Percentiles rank a stretch among this genome's conserved stretches.
Conservation (phyloP, 2,329 filamentous ascomycete species). For the Zelopaecilomyces penicillatus region DNA sequence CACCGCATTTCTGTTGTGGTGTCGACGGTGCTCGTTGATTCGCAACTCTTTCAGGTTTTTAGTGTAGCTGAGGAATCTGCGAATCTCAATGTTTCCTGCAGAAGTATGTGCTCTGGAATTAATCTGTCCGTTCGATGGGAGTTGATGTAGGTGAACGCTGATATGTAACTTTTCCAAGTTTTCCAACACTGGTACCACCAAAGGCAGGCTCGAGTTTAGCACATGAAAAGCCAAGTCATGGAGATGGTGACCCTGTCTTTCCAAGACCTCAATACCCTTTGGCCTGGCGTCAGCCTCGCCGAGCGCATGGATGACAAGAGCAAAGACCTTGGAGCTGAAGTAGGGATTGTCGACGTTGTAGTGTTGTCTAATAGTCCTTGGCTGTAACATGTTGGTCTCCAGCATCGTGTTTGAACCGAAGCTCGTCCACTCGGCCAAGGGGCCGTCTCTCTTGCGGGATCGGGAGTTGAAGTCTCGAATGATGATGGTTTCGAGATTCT, state of each 20-base stretch:
- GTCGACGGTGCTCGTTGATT: slow-evolving; percentile 9
- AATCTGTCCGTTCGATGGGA: too few species aligned
- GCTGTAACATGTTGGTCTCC: neutral
- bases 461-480: slow-evolving; percentile 50
- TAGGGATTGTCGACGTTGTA: too few species aligned
- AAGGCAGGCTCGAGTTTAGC: slow-evolving; percentile 1
- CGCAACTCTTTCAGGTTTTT: slow-evolving; percentile 20
- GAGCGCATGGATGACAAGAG: slow-evolving; percentile 33
- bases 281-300: slow-evolving; percentile 29
- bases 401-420: slow-evolving; percentile 40
- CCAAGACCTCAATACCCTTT: slow-evolving; percentile 39
- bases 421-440: slow-evolving; percentile 38
- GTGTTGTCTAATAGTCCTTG: too few species aligned
- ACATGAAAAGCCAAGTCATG: slow-evolving; percentile 35
- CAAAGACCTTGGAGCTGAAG: slow-evolving; percentile 24
- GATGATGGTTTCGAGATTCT: slow-evolving; percentile 46
- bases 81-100: slow-evolving; percentile 10
- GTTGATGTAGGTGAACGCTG: slow-evolving; percentile 12
- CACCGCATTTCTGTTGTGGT: neutral
- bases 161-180: slow-evolving; percentile 37
- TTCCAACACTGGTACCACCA: slow-evolving; percentile 32
- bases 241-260: slow-evolving; percentile 25
- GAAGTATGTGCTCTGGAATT: too few species aligned
- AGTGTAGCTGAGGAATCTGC: slow-evolving; percentile 17
- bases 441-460: slow-evolving; percentile 41